Base-by-base conservation (phyloP, 1,139 yeast genomes). In the Hyphopichia buzzinii region DNA sequence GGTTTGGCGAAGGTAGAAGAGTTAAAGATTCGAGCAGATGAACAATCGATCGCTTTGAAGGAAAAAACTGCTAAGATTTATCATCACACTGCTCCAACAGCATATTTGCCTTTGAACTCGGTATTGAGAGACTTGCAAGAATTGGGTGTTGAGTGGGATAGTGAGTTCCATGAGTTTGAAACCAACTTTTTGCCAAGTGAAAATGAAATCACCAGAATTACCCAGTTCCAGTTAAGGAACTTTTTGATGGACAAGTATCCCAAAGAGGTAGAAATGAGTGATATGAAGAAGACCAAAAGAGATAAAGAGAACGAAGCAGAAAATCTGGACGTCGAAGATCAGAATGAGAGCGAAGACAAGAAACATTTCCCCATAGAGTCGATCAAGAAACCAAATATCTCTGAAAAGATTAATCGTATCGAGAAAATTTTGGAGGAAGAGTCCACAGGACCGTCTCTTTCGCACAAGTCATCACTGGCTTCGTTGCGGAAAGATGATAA, bases 201-300 rank as follows among this genome's bases (percentile, higher is more conserved):
- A 57, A 87, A 84, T 52, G 98, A 94, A 70, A 86, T 94, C 46
- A 84, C 96, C 7, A 73, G 89, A 42, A 85, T 92, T 32, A 90
- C 98, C 2, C 87, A 96, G 11, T 84, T 84, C 47, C 98, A 92
- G 54, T 67, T 94, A 52, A 79, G 82, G 41, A 86, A 81, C 48
- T 73, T 89, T 38, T 81, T 92, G 49, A 59, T 77, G 48, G 88
- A 75, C 39, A 67, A 63, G 40, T 62, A 67, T 34, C 55, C 54
- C 7, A 43, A 40, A 14, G 38, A 52, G 42, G 26, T 31, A 24
- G 45, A 44, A 35, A 34, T 37, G 17, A 37, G 33, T 15, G 43
- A 44, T 17, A 28, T 33, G 36, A 22, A 31, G 3, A 27, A 27
- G 16, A 4, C 16, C 4, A 25, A 17, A 22, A 32, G 17, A 26